These are phyloP conservation scores for Tulasnella sp. DNA, from an alignment of 768 basidiomycete genomes.

Conservation along the genomic window DNA sequence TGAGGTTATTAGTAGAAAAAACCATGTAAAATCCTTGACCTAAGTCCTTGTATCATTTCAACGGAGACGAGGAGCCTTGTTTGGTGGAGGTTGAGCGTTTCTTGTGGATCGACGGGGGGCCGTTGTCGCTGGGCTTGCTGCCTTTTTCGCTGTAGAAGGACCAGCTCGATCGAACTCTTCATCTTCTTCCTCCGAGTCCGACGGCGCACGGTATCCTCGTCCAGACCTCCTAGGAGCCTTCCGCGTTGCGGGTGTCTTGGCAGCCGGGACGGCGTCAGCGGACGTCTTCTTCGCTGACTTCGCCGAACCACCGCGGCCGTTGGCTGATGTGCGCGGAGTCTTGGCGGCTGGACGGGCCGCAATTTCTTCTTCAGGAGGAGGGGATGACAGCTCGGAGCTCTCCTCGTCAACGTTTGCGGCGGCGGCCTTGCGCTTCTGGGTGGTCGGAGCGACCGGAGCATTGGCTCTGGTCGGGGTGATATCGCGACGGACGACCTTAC, in stretches of 20 bases:
- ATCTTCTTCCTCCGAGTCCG: conserved; percentile 14
- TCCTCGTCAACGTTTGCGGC: neutral
- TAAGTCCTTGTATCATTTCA: neutral
- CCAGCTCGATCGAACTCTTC: conserved; percentile 14
- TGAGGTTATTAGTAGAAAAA: neutral
- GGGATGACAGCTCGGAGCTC: conserved; percentile 14
- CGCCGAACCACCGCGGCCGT: neutral
- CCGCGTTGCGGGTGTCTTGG: neutral
- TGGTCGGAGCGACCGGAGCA: neutral
- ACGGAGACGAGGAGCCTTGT: conserved; percentile 4
- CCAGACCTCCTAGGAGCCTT: neutral
- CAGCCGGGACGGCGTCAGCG: neutral
- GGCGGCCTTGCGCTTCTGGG: conserved; percentile 20
- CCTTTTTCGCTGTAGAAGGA: conserved; percentile 11
- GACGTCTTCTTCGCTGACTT: conserved; percentile 1
- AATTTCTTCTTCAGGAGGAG: neutral
- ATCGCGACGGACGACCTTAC: neutral
- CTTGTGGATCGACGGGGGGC: neutral
- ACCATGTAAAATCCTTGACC: neutral
- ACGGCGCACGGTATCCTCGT: neutral
- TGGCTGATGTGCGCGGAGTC: conserved; percentile 12
- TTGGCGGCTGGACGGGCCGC: neutral
- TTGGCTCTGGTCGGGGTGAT: neutral
- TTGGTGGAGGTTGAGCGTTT: conserved; percentile 4
- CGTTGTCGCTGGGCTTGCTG: neutral